Evolutionary conservation across 345 rosid genomes (phyloP).

Genomic region (Aquilaria sinensis): DNA sequence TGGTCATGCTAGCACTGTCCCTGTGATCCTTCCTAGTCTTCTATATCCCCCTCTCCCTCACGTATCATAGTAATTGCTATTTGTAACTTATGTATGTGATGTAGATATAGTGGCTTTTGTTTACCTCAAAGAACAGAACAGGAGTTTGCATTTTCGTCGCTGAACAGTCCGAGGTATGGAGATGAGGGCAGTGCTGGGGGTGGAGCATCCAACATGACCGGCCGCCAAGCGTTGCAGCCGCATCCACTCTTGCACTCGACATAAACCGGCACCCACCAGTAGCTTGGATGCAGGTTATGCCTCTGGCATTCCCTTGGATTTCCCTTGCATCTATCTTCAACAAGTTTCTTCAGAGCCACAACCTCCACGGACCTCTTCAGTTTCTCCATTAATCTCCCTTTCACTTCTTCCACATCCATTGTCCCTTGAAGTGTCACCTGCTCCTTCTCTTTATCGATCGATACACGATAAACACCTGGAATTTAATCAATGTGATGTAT

Average conservation of each 20-base stretch:
- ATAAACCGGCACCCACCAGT: constrained; percentile 6
- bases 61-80: too few relatives aligned
- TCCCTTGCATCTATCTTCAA: constrained; percentile 4
- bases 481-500: background rate
- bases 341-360: constrained; percentile 30
- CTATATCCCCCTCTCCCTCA: too few relatives aligned
- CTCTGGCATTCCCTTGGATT: constrained; percentile 10
- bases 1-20: too few relatives aligned
- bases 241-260: too few relatives aligned
- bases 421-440: constrained; percentile 39
- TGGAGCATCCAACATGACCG: constrained; percentile 1
- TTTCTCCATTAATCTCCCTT: constrained; percentile 21
- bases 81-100: too few relatives aligned
- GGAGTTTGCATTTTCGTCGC: constrained; percentile 27
- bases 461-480: constrained; percentile 29
- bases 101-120: too few relatives aligned
- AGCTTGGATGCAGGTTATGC: background rate
- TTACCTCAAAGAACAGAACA: constrained; percentile 18
- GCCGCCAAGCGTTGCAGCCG: background rate
- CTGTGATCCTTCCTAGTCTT: too few relatives aligned
- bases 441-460: constrained; percentile 32
- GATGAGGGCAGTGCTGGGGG: background rate
- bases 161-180: constrained; percentile 11
- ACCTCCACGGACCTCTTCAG: constrained; percentile 34
- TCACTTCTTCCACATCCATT: constrained; percentile 35